Evolutionary conservation across 2,329 filamentous ascomycete species (phyloP), one percentile per base, ranked within the genome.

Genomic region (Lachnellula cervina): DNA sequence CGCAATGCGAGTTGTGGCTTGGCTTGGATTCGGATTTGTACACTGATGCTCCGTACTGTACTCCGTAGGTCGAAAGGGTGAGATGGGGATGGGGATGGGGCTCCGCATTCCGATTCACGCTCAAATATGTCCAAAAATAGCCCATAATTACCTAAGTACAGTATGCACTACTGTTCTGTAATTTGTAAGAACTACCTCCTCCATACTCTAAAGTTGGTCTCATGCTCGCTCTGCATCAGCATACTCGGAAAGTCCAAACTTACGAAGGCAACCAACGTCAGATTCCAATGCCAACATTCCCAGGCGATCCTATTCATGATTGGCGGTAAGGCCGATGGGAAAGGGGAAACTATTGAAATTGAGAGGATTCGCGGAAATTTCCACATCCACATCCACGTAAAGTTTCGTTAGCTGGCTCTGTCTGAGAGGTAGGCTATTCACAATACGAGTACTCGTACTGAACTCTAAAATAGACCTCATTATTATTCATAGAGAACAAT

Each of bases 401-500:
- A 46, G 14, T 25, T 32, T 16, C n/a, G 16, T 32, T 46, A 34
- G 21, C 14, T 21, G 14, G 21, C 23, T 4, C 21, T 21, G 21
- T 17, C 32, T n/a, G n/a, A n/a, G 3, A 16, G 2, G 23, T 19
- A 25, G 7, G 23, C 44, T 9, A 25, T 25, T 17, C 44, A 21
- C 19, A 16, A 14, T 13, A 21, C 13, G 5, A 19, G 2, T 45
- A 13, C 19, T 21, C 2, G 21, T 21, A 70, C 85, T 76, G 75
- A 94, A 91, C 84, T 97, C 93, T 92, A 97, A 97, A 60, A 96
- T 87, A 32, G 28, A 28, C 25, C 0, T 93, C 96, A 61, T 90
- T 84, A 51, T 84, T 86, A 51, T 83, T 83, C 57, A 91, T 82
- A 64, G 89, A 86, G 11, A 92, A 92, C 77, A 97, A 87, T 38